phyloP scores from a whole-genome alignment of 208 protist species.

The Phytomonas sp. region DNA sequence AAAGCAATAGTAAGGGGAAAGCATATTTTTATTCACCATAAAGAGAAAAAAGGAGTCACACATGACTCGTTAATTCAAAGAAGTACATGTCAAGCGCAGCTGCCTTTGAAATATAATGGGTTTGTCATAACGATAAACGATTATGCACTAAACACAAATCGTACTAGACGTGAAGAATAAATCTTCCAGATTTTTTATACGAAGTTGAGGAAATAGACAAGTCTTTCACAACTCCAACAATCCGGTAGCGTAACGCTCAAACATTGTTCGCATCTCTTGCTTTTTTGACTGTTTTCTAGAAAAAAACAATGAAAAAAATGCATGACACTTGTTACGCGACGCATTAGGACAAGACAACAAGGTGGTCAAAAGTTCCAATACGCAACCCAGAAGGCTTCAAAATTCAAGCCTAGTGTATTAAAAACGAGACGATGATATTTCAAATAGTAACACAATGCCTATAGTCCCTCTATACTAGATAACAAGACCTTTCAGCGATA shows the following conservation, averaged over 20 bases:
- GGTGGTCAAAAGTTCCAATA: neutral
- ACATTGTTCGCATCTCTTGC: neutral
- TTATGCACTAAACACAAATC: neutral
- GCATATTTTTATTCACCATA: neutral
- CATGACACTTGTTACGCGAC: neutral
- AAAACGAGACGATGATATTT: neutral
- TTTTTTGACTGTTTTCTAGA: neutral
- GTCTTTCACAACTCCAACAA: neutral
- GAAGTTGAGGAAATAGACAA: neutral
- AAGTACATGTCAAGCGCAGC: neutral
- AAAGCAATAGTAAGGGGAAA: neutral
- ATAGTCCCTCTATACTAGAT: neutral
- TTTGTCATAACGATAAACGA: neutral
- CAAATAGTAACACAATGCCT: neutral
- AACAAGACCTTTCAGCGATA: neutral
- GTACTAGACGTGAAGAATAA: neutral
- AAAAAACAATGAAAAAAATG: neutral
- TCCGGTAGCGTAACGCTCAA: neutral
- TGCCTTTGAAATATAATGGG: neutral
- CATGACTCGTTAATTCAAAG: neutral
- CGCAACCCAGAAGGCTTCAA: neutral
- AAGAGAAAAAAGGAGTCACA: slow-evolving; percentile 1
- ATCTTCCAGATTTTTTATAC: neutral
- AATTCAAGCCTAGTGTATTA: neutral
- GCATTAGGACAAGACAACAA: neutral